Evolutionary conservation across 2,329 filamentous ascomycete genomes (phyloP), one percentile per base, ranked within the genome.

Genomic region (Bipolaris gigantea): DNA sequence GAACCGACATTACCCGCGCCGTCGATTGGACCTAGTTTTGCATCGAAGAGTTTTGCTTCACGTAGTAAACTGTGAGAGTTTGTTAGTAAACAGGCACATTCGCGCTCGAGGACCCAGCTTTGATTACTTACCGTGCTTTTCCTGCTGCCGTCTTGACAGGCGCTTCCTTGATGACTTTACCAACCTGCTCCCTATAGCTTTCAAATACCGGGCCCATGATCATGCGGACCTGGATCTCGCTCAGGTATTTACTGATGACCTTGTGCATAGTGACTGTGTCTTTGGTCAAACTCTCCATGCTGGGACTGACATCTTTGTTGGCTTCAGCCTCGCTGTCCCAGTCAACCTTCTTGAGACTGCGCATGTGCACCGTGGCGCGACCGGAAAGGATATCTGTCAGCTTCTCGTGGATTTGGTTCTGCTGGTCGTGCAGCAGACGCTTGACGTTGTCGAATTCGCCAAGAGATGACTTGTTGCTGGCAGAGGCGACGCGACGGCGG

Each of bases 381-480:
- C 85, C 85, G 50, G 86, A 88, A 89, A 97, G 95, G 47, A 97
- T 96, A 61, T 96, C 91, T 16, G 96, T 89, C 1, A 97, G 79
- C 72, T 97, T 97, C 68, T 96, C 91, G 71, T 94, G 91, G 55
- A 97, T 96, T 57, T 85, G 92, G 59, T 87, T 87, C 70, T 96
- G 92, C 69, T 97, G 92, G 70, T 97, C 92, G 69, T 96, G 90
- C 62, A 89, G 87, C 8, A 92, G 77, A 18, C 91, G 83, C 61
- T 89, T 88, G 48, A 94, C 87, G 73, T 90, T 93, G 77, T 97
- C 92, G 65, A 96, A 96, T 61, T 96, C 92, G 33, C 84, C 85
- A 77, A 93, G 79, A 73, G 67, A 72, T 65, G 78, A 79, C 15
- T 79, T 78, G 36, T 58, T 60, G 2, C 74, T 75, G 2, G 75